phyloP scores from a whole-genome alignment of 805 yeast species.

The Lipomyces chichibuensis region DNA sequence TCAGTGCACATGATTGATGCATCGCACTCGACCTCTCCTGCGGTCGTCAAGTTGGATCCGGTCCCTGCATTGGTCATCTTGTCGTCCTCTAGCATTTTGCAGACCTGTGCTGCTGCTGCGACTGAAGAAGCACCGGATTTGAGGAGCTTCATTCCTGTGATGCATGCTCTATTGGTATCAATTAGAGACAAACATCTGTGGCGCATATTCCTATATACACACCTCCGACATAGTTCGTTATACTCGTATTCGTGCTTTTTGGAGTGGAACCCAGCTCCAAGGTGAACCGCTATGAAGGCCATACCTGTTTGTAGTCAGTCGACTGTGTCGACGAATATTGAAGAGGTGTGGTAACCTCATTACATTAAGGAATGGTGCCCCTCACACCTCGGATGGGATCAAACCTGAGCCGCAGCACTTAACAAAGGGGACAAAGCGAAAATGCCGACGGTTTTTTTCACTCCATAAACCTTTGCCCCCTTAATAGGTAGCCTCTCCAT shows the following conservation, averaged over 20 bases:
- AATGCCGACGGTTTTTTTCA: no score
- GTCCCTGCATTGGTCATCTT: slow-evolving; percentile 47
- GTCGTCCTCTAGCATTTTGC: slow-evolving; percentile 44
- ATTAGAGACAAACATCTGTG: not conserved
- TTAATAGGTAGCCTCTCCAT: not conserved
- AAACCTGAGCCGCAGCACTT: no score
- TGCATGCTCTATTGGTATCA: slow-evolving; percentile 30
- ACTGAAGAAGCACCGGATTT: slow-evolving; percentile 23
- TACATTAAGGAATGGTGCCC: no score
- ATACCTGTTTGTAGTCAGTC: not conserved
- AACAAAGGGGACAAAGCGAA: no score
- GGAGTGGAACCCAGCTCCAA: slow-evolving; percentile 45
- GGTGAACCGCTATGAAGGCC: slow-evolving; percentile 40
- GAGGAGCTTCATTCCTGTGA: slow-evolving; percentile 36
- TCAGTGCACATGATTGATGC: slow-evolving; percentile 44
- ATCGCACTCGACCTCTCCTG: slow-evolving; percentile 48
- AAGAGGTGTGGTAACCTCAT: no score
- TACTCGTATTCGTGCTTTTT: slow-evolving; percentile 19
- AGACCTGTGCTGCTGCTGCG: slow-evolving; percentile 39
- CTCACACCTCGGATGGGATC: no score
- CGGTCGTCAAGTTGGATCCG: slow-evolving; percentile 46
- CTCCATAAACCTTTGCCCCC: no score
- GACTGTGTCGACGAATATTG: no score
- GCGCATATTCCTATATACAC: not conserved
- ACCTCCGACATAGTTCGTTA: slow-evolving; percentile 26